phyloP scores from a whole-genome alignment of 2,329 filamentous ascomycete genomes.

The Fusarium lateritium region DNA sequence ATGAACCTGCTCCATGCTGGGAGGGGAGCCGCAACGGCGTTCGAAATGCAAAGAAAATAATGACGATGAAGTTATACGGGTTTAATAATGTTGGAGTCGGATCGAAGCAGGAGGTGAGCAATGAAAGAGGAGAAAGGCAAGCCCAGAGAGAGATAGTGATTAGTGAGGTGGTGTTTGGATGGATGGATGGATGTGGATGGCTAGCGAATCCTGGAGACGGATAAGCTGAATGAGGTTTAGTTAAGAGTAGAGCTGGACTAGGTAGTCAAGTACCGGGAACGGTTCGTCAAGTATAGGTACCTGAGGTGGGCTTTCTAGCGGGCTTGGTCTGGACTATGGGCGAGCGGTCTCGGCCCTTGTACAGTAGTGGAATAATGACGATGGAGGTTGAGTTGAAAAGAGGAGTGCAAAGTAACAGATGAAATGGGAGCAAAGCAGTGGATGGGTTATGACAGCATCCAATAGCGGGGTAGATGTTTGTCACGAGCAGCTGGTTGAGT shows the following conservation, averaged over 20 bases:
- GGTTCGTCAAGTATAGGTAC: constrained; percentile 38
- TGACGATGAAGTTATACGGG: constrained; percentile 17
- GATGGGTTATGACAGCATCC: constrained; percentile 24
- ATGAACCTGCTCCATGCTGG: constrained; percentile 82
- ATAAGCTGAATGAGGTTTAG: constrained; percentile 37
- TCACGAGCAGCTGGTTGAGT: constrained; percentile 17
- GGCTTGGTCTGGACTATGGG: constrained; percentile 28
- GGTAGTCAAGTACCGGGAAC: constrained; percentile 27
- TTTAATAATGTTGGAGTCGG: constrained; percentile 15
- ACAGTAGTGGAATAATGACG: constrained; percentile 25
- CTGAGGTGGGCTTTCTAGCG: constrained; percentile 25
- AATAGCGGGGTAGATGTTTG: constrained; percentile 38
- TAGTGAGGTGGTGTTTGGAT: constrained; percentile 37
- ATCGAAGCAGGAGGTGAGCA: constrained; percentile 13
- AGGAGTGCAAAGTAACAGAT: constrained; percentile 3
- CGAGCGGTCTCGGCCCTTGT: constrained; percentile 32
- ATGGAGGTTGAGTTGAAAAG: constrained; percentile 13
- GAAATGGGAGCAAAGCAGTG: neutral
- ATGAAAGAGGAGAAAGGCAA: constrained; percentile 29
- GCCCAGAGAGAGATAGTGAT: constrained; percentile 31
- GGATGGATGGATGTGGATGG: constrained; percentile 26
- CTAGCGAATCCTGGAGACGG: constrained; percentile 43
- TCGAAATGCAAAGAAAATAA: constrained; percentile 11
- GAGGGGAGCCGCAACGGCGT: constrained; percentile 32
- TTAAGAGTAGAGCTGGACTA: constrained; percentile 32